Evolutionary conservation across 768 basidiomycete species (phyloP), one percentile per base, ranked within the genome.

Genomic region (Pisolithus marmoratus): DNA sequence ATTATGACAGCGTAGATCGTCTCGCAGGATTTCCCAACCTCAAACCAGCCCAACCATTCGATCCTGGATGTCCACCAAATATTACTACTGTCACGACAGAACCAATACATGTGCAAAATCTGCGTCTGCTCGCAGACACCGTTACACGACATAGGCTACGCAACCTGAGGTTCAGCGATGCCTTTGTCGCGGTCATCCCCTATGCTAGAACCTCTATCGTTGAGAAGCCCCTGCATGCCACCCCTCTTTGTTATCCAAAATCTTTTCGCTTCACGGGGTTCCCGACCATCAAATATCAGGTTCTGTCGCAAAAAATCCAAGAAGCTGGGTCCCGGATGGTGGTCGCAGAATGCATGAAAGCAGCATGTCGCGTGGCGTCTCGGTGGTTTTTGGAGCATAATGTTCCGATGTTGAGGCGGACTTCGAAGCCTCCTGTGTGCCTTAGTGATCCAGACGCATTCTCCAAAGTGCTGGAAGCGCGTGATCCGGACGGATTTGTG

Each of bases 271-370:
- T 67, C 60, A 66, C 58, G 54, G 88, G 77, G 22, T 85, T 80
- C 66, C 88, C 75, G 8, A 57, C 67, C 19, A 64, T 79, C 19
- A 59, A 56, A 5, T 89, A 85, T 61, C 55, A 53, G 2, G 77
- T 87, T 2, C 52, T 38, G 0, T 50, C 60, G 2, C 43, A 54
- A 17, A 57, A 58, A 8, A 56, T 58, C 15, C 3, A 49, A 3
- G 72, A 72, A 17, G 34, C 38, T 2, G 81, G 83, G 23, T 57
- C 86, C 17, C 77, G 79, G 38, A 58, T 64, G 44, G 60, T 91
- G 48, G 82, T 99, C 11, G 73, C 84, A 0, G 93, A 96, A 66
- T 74, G 77, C 59, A 94, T 94, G 85, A 87, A 92, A 61, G 61
- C 85, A 17, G 92, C 90, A 0, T 84, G 82, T 45, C 81, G 85